Conservation (phyloP, 306 rosid genomes). For the Acmispon strigosus region DNA sequence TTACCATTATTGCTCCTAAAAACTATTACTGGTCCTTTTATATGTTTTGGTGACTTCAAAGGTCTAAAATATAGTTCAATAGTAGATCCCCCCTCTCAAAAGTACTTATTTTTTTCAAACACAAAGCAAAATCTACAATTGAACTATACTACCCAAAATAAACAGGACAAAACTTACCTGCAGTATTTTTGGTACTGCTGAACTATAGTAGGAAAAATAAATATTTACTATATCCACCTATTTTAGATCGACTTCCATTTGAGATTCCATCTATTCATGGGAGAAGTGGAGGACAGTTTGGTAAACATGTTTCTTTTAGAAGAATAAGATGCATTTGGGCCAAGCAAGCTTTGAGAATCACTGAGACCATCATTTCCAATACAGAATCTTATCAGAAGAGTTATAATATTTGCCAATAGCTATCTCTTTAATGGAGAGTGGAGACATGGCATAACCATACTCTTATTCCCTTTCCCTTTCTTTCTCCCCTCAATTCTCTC, state of each 20-base stretch:
- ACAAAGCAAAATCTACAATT: too few relatives aligned
- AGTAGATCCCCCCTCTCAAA: too few relatives aligned
- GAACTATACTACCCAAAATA: neutral
- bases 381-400: conserved; percentile 12
- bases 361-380: conserved; percentile 16
- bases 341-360: conserved; percentile 28
- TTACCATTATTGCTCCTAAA: neutral
- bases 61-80: neutral
- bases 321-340: conserved; percentile 26
- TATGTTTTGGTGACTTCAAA: neutral
- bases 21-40: neutral
- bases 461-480: neutral
- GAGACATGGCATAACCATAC: neutral
- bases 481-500: neutral
- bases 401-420: conserved; percentile 7
- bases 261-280: neutral
- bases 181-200: too few relatives aligned
- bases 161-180: too few relatives aligned
- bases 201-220: too few relatives aligned
- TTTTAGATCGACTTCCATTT: neutral
- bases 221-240: neutral
- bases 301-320: conserved; percentile 4
- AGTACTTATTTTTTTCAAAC: too few relatives aligned
- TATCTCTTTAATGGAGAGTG: neutral
- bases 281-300: conserved; percentile 15